A percentile compares a stretch with the other conserved stretches of the same genome.
Conservation (phyloP, 768 basidiomycete genomes). For the Crucibulum laeve region DNA sequence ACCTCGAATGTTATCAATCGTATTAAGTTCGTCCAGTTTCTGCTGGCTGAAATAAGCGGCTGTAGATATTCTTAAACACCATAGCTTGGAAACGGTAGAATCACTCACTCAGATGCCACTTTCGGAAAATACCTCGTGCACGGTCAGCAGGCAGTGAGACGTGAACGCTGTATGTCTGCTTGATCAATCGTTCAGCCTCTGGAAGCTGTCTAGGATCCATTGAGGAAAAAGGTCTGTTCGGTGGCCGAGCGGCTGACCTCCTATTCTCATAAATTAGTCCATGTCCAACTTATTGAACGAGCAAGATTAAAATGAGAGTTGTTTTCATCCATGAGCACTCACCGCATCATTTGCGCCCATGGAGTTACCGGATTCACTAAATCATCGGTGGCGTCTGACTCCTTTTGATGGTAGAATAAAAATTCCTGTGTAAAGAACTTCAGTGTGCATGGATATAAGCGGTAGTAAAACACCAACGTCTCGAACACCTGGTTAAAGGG, state of each 20-base stretch:
- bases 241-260: constrained; percentile 19
- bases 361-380: constrained; percentile 57
- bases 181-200: constrained; percentile 65
- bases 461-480: constrained; percentile 30
- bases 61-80: constrained; percentile 21
- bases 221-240: constrained; percentile 25
- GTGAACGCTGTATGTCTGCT: constrained; percentile 82
- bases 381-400: constrained; percentile 56
- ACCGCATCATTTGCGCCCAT: constrained; percentile 76
- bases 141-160: constrained; percentile 60
- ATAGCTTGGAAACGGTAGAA: constrained; percentile 7
- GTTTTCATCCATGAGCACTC: constrained; percentile 14
- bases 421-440: constrained; percentile 51
- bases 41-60: constrained; percentile 85
- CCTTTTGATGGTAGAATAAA: constrained; percentile 80
- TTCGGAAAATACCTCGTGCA: constrained; percentile 48
- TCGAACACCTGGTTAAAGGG: constrained; percentile 36
- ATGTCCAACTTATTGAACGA: neutral
- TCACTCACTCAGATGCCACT: constrained; percentile 80
- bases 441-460: neutral
- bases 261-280: constrained; percentile 7
- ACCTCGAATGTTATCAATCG: constrained; percentile 65
- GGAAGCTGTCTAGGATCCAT: constrained; percentile 31
- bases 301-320: neutral
- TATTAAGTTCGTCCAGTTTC: constrained; percentile 64